These are phyloP conservation scores for Magnolia kwangsiensis DNA, from an alignment of 164 flowering plant species.

Conservation along the genomic window DNA sequence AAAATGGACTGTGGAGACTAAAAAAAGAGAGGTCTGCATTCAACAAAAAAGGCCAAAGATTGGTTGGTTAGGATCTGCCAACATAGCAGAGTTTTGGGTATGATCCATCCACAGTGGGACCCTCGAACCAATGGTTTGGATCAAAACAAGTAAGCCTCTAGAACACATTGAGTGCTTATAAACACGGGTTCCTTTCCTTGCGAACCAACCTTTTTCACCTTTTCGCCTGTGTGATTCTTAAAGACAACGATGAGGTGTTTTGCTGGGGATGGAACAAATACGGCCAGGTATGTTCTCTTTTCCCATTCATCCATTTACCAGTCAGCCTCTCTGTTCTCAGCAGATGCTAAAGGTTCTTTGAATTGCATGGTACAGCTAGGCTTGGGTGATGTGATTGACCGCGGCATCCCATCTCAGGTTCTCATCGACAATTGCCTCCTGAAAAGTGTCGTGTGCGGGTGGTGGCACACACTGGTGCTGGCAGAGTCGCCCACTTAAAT, in stretches of 20 bases:
- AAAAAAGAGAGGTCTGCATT: too few relatives aligned
- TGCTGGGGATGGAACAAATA: slow-evolving; percentile 99
- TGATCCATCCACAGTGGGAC: too few relatives aligned
- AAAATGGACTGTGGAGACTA: too few relatives aligned
- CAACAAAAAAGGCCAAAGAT: too few relatives aligned
- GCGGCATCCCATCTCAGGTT: slow-evolving; percentile 73
- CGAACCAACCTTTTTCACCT: not conserved
- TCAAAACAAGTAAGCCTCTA: too few relatives aligned
- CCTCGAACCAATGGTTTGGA: too few relatives aligned
- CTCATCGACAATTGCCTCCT: slow-evolving; percentile 46
- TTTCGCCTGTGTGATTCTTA: slow-evolving; percentile 11
- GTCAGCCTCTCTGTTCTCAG: not conserved
- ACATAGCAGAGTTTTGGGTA: too few relatives aligned
- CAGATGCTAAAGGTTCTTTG: not conserved
- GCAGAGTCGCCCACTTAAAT: slow-evolving; percentile 57
- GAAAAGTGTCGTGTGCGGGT: slow-evolving; percentile 80
- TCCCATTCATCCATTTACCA: not conserved
- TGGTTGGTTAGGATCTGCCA: too few relatives aligned
- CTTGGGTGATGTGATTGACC: slow-evolving; percentile 83
- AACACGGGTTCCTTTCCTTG: not conserved
- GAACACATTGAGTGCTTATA: too few relatives aligned
- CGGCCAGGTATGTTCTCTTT: slow-evolving; percentile 65
- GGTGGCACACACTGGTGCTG: slow-evolving; percentile 95
- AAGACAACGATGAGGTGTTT: slow-evolving; percentile 70
- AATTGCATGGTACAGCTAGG: slow-evolving; percentile 62